Conservation (phyloP, 2,329 filamentous ascomycete species). For the Harringtonia aguacate region DNA sequence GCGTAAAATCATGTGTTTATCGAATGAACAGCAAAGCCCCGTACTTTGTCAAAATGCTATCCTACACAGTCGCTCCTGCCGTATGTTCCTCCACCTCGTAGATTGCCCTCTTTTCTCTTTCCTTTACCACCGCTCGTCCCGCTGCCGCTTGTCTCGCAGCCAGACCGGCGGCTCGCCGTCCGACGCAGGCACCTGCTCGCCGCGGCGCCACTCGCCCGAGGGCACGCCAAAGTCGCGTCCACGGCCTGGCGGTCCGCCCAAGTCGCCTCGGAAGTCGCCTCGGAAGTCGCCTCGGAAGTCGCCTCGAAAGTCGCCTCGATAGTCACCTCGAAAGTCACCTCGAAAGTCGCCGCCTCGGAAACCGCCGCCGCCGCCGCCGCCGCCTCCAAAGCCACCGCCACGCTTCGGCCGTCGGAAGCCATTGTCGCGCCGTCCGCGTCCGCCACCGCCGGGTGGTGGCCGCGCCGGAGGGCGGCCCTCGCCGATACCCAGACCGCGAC, state of each 20-base stretch:
- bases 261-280: no score
- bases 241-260: neutral
- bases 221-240: slow-evolving; percentile 22
- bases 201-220: slow-evolving; percentile 55
- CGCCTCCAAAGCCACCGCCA: slow-evolving; percentile 3
- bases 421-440: slow-evolving; percentile 17
- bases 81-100: no score
- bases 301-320: neutral
- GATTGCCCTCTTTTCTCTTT: neutral
- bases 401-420: slow-evolving; percentile 1
- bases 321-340: neutral
- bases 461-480: slow-evolving; percentile 19
- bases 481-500: slow-evolving; percentile 26
- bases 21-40: no score
- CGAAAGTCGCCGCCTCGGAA: neutral
- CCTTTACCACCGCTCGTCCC: neutral
- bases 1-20: neutral
- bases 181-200: slow-evolving; percentile 51
- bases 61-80: no score
- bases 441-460: slow-evolving; percentile 18
- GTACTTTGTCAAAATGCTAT: no score
- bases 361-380: neutral
- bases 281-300: no score
- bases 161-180: slow-evolving; percentile 26
- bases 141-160: slow-evolving; percentile 29